Percentiles rank a stretch among this genome's conserved stretches.
These are phyloP conservation scores for Tanacetum coccineum DNA, from an alignment of 129 eudicot species.

Conservation along the genomic window DNA sequence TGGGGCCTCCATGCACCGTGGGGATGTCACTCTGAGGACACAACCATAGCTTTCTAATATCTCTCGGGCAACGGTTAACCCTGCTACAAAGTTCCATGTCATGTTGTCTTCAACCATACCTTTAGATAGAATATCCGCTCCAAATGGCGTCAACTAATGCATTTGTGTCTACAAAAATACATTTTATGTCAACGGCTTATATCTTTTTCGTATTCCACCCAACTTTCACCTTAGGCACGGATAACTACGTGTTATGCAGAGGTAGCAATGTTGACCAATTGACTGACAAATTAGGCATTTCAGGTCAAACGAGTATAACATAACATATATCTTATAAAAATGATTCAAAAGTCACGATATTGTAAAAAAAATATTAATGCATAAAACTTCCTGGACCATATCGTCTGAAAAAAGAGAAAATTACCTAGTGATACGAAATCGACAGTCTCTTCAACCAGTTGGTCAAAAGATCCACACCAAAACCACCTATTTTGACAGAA, in stretches of 20 bases:
- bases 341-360: not conserved
- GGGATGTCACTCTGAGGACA: slow-evolving; percentile 87
- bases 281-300: too few species aligned
- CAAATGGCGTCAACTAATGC: slow-evolving; percentile 90
- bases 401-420: too few species aligned
- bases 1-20: slow-evolving; percentile 54
- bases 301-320: too few species aligned
- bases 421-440: too few species aligned
- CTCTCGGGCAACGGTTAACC: slow-evolving; percentile 86
- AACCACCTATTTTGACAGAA: slow-evolving; percentile 36
- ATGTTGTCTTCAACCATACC: slow-evolving; percentile 80
- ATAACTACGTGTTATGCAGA: not conserved
- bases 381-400: too few species aligned
- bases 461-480: too few species aligned
- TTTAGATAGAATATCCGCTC: slow-evolving; percentile 59
- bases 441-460: too few species aligned
- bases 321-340: too few species aligned
- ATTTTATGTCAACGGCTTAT: not conserved
- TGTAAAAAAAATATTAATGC: too few species aligned
- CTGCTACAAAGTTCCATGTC: slow-evolving; percentile 97
- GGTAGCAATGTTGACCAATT: too few species aligned
- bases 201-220: too few species aligned
- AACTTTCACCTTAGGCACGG: not conserved
- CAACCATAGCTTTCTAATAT: slow-evolving; percentile 86
- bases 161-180: slow-evolving; percentile 68